Evolutionary conservation across 331 rosid species (phyloP), one percentile per base, ranked within the genome.

Genomic region (Phaseolus coccineus): DNA sequence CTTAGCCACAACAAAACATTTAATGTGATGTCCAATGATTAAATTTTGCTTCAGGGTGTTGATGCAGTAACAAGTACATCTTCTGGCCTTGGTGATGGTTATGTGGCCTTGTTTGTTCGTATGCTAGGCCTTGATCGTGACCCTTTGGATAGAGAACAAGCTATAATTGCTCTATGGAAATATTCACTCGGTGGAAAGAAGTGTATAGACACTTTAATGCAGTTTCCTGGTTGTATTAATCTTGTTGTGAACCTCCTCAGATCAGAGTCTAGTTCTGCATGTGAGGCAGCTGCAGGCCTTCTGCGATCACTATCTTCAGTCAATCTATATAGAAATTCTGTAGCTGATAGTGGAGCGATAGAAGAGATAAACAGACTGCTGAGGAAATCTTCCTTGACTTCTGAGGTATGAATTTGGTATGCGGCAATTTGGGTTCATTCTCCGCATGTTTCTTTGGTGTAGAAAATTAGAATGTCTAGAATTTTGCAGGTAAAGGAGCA

Each of bases 271-370:
- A 73, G 72, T 50, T 86, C 83, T 10, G 69, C 97, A 14, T 83
- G 96, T 69, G 97, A 94, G 90, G 98, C 97, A 47, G 97, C 98
- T 77, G 91, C 97, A 27, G 97, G 97, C 73, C 97, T 94, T 85
- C 73, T 94, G 55, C 85, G 95, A 24, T 88, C 92, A 62, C 76
- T 92, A 13, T 91, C 97, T 74, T 74, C 89, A n/a, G 81, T 94
- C 65, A 89, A 94, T 81, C 14, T 77, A 39, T 92, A 91, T 84
- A 83, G 89, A 84, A 87, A 91, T 73, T 78, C 80, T 56, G 89
- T 94, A 16, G 95, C 93, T 56, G 86, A 85, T 22, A 88, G 97
- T 86, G 98, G 97, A 77, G 97, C 97, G 31, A 81, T 89, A 82
- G 95, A 94, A 87, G 97, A 94, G 91, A 85, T 94, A 57, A 85